Percentiles rank a stretch among this genome's conserved stretches.
Evolutionary conservation across 257 asterid species (phyloP).

Genomic region (Thymus quinquecostatus): DNA sequence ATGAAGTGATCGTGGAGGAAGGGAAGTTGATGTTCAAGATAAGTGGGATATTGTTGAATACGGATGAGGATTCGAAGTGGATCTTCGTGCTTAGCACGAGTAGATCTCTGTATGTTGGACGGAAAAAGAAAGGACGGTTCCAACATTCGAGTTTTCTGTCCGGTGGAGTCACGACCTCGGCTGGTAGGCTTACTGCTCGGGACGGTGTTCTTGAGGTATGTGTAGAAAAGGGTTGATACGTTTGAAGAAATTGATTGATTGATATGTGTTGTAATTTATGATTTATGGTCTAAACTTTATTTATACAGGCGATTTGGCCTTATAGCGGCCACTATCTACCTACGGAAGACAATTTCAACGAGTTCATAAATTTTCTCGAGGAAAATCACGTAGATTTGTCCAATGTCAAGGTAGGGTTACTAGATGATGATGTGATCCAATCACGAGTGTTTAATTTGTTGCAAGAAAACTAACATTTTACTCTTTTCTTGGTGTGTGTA

Average conservation of each 20-base stretch:
- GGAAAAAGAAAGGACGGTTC: constrained; percentile 57
- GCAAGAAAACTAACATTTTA: neutral
- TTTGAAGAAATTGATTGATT: neutral
- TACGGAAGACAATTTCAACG: constrained; percentile 72
- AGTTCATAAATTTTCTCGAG: constrained; percentile 61
- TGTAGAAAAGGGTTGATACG: neutral
- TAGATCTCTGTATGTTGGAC: constrained; percentile 52
- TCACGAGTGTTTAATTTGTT: neutral
- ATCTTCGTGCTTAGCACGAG: constrained; percentile 72
- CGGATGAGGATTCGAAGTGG: constrained; percentile 64
- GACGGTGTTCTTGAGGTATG: constrained; percentile 63
- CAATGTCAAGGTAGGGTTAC: constrained; percentile 61
- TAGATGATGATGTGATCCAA: neutral
- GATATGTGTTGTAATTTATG: neutral
- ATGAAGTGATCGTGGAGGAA: constrained; percentile 57
- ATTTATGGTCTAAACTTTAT: neutral
- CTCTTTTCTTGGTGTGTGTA: constrained; percentile 16
- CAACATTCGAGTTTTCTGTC: constrained; percentile 69
- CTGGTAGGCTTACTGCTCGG: constrained; percentile 64
- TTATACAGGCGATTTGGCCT: constrained; percentile 69
- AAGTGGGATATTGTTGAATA: constrained; percentile 49
- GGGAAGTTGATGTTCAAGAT: constrained; percentile 58
- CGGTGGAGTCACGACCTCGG: constrained; percentile 66
- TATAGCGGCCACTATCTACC: constrained; percentile 87
- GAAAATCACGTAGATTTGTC: constrained; percentile 63